Evolutionary conservation across 257 asterid genomes (phyloP).

Genomic region (Solanum sitiens): DNA sequence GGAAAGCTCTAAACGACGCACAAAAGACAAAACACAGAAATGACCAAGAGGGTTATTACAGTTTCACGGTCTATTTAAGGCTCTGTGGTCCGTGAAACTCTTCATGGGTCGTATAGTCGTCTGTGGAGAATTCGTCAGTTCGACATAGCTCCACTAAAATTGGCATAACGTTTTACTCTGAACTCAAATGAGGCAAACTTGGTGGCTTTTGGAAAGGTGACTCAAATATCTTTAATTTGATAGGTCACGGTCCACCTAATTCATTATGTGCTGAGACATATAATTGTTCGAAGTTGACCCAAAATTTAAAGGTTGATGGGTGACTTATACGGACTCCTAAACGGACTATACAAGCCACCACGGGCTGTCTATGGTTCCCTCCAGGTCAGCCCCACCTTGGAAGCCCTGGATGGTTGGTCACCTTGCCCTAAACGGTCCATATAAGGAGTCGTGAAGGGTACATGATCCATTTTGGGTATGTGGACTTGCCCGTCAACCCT

Average conservation of each 20-base stretch:
- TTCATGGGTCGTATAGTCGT: not conserved
- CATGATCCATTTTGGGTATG: not conserved
- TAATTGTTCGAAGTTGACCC: not conserved
- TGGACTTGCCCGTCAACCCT: too few species aligned
- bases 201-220: not conserved
- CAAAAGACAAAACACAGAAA: too few species aligned
- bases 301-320: not conserved
- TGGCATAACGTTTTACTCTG: not conserved
- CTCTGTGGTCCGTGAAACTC: not conserved
- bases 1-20: too few species aligned
- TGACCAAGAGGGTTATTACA: too few species aligned
- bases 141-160: not conserved
- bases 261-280: not conserved
- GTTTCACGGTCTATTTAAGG: not conserved
- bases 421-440: not conserved
- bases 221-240: not conserved
- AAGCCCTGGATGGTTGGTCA: not conserved
- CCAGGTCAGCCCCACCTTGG: not conserved
- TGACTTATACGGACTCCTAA: not conserved
- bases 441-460: not conserved
- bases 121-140: not conserved
- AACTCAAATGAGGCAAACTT: not conserved
- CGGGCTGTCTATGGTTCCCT: not conserved
- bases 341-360: not conserved
- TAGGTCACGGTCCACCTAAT: not conserved